Conservation (phyloP, 176 grass and related monocot species). For the Oryza meyeriana region DNA sequence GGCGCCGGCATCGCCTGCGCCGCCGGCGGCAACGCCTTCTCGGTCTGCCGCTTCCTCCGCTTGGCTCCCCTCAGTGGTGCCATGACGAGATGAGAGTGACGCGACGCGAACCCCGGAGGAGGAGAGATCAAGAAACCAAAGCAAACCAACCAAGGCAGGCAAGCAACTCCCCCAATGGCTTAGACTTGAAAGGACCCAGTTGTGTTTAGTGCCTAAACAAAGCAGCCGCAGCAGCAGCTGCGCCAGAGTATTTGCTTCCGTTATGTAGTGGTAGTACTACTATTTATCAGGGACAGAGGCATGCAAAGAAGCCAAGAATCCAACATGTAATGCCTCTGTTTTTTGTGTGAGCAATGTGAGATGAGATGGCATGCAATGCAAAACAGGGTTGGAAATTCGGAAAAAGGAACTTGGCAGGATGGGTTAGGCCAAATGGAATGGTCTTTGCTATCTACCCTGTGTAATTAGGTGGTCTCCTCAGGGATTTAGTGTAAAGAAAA, state of each 20-base stretch:
- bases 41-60: conserved; percentile 50
- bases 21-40: conserved; percentile 22
- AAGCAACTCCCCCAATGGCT: conserved; percentile 7
- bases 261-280: no score
- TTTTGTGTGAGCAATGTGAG: neutral
- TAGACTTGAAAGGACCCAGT: conserved; percentile 27
- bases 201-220: conserved; percentile 6
- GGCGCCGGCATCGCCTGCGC: conserved; percentile 33
- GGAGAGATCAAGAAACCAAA: conserved; percentile 35
- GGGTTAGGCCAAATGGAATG: neutral
- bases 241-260: neutral
- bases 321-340: neutral
- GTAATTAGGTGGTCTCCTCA: neutral
- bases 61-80: conserved; percentile 60
- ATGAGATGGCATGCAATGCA: neutral
- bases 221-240: neutral
- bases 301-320: conserved; percentile 35
- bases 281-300: neutral
- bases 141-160: neutral
- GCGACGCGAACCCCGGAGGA: conserved; percentile 7
- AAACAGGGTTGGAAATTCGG: neutral
- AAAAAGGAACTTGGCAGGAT: neutral
- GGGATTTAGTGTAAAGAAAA: neutral
- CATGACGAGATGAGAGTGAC: conserved; percentile 38
- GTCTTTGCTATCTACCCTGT: neutral